Evolutionary conservation across 352 stramenopile genomes (phyloP), one percentile per base, ranked within the genome.

Genomic region (Phytophthora pseudosyringae): DNA sequence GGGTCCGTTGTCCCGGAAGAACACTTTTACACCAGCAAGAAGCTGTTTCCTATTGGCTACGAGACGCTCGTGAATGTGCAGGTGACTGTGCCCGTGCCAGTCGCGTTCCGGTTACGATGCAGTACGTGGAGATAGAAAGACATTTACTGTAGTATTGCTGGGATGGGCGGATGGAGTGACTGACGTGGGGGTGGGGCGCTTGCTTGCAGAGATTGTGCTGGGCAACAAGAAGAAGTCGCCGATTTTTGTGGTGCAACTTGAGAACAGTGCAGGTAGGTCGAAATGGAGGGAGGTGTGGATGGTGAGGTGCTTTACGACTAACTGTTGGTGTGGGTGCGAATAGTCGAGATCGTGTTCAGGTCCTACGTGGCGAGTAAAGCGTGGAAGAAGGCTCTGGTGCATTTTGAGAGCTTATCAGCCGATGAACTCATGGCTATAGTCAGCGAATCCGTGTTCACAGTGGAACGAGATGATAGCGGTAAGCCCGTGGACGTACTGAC

Each of bases 191-290:
- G 58, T 45, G 26, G 21, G 21, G 21, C 48, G 62, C 5, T 49
- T 53, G 28, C 18, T 10, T 49, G 25, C 38, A 93, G 83, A 90
- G 52, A 90, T 91, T 55, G 75, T 89, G 3, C 78, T 90, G 31
- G 83, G 85, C 43, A 88, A 88, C 65, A 88, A 90, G 47, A 90
- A 91, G 35, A 91, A 91, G 15, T 81, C 78, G 0, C 87, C 87
- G 10, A 88, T 93, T 35, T 95, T 95, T 50, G 73, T 89, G 18
- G 85, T 95, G 7, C 71, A 86, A 54, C 56, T 91, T 1, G 76
- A 79, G 32, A 75, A 79, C 7, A 84, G 77, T 44, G 40, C 78
- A 68, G 80, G 82, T 93, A 73, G 10, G 45, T 53, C 8, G 16
- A 13, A 2, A 31, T 46, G 1, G 3, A 46, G 13, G 26, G 18